Percentiles rank a stretch among this genome's conserved stretches.
phyloP scores from a whole-genome alignment of 345 rosid species.

The Eucalyptus coolabah region DNA sequence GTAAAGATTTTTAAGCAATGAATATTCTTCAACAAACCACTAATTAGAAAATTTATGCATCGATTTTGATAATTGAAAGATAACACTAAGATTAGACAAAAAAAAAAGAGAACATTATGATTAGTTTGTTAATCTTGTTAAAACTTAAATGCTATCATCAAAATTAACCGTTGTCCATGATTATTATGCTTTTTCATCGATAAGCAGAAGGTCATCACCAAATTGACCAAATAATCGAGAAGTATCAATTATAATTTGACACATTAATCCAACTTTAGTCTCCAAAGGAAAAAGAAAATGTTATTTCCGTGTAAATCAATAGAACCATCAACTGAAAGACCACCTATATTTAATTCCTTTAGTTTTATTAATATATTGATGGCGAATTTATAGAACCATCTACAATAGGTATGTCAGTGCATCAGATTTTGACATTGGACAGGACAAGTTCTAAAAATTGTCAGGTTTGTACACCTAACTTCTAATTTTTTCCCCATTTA shows the following conservation, averaged over 20 bases:
- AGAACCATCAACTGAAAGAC: background rate
- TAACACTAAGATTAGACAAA: background rate
- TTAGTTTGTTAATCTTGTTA: background rate
- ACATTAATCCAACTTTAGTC: background rate
- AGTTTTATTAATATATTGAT: background rate
- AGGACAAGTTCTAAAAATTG: background rate
- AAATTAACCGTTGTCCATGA: rapidly evolving
- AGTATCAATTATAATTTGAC: background rate
- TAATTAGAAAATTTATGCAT: background rate
- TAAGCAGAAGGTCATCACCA: background rate
- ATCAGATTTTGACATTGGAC: background rate
- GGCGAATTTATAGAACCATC: background rate
- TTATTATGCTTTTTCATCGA: background rate
- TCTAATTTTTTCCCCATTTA: background rate
- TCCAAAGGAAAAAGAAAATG: background rate
- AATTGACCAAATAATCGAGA: background rate
- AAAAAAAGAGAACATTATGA: too few relatives aligned
- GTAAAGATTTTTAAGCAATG: background rate
- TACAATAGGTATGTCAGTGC: background rate
- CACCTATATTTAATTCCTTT: background rate
- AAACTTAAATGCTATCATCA: background rate
- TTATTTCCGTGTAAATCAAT: background rate
- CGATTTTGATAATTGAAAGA: background rate
- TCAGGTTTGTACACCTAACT: background rate
- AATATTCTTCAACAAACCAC: background rate